Conservation (phyloP, 2,329 filamentous ascomycete species). For the Fusarium torreyae region DNA sequence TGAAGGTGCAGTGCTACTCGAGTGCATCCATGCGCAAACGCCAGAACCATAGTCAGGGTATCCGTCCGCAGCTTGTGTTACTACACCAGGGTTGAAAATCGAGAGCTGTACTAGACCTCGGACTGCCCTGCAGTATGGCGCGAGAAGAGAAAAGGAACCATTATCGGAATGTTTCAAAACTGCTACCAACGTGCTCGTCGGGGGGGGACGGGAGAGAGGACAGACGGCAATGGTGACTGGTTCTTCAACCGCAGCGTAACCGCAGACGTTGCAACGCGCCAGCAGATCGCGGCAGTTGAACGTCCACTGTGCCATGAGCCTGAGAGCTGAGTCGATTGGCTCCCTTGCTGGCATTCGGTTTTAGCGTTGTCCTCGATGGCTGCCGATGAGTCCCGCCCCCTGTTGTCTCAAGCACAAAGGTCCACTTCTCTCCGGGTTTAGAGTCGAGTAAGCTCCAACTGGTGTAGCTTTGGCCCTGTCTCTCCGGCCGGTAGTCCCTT, state of each 20-base stretch:
- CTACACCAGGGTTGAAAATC: slow-evolving; percentile 20
- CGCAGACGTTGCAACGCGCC: slow-evolving; percentile 45
- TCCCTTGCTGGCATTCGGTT: slow-evolving; percentile 40
- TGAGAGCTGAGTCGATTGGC: slow-evolving; percentile 43
- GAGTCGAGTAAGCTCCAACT: slow-evolving; percentile 44
- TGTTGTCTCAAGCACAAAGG: slow-evolving; percentile 38
- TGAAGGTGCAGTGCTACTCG: slow-evolving; percentile 40
- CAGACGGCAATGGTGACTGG: slow-evolving; percentile 35
- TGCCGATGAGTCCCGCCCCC: slow-evolving; percentile 51
- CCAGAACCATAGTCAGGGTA: slow-evolving; percentile 38
- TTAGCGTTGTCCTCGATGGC: slow-evolving; percentile 47
- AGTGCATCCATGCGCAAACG: slow-evolving; percentile 42
- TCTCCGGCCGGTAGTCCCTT: slow-evolving; percentile 50
- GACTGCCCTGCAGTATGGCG: slow-evolving; percentile 1
- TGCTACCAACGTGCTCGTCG: slow-evolving; percentile 13
- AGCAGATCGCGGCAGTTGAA: slow-evolving; percentile 51
- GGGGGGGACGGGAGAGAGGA: slow-evolving; percentile 23
- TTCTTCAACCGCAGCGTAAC: slow-evolving; percentile 43
- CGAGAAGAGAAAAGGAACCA: slow-evolving; percentile 15
- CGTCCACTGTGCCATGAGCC: slow-evolving; percentile 44
- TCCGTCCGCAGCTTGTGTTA: slow-evolving; percentile 32
- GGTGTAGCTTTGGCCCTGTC: slow-evolving; percentile 42
- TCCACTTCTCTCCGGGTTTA: slow-evolving; percentile 49
- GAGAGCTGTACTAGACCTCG: slow-evolving; percentile 31
- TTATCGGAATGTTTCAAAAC: slow-evolving; percentile 31